phyloP scores from a whole-genome alignment of 352 stramenopile species.

The Phytophthora boehmeriae region DNA sequence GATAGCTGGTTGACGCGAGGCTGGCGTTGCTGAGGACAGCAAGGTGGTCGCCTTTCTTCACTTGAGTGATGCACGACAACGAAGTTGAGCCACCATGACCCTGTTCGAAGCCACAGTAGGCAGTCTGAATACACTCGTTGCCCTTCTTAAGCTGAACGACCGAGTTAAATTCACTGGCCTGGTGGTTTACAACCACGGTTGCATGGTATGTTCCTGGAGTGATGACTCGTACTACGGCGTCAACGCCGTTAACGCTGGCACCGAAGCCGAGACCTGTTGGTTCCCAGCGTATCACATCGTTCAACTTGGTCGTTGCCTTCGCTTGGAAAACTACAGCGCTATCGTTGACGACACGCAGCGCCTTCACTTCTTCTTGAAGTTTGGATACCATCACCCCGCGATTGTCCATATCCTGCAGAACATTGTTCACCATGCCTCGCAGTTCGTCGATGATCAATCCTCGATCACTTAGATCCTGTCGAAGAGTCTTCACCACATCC shows the following conservation, averaged over 20 bases:
- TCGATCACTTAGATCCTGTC: not conserved
- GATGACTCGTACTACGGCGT: not conserved
- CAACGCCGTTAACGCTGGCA: not conserved
- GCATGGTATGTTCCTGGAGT: slow-evolving; percentile 10
- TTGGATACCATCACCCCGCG: not conserved
- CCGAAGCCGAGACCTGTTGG: not conserved
- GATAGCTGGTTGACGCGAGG: not conserved
- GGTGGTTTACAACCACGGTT: slow-evolving; percentile 14
- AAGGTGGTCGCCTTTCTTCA: not conserved
- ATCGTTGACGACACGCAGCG: not conserved
- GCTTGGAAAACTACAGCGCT: not conserved
- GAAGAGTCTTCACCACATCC: not conserved
- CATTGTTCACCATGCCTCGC: not conserved
- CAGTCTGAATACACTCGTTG: slow-evolving; percentile 12
- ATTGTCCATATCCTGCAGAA: not conserved
- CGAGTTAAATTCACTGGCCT: not conserved
- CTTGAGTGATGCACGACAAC: slow-evolving; percentile 1
- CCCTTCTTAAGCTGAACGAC: slow-evolving; percentile 13
- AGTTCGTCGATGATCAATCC: not conserved
- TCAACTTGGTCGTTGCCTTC: not conserved
- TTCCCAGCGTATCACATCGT: slow-evolving; percentile 10
- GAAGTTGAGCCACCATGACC: slow-evolving; percentile 2
- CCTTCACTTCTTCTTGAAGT: not conserved
- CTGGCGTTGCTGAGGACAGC: too few relatives aligned
- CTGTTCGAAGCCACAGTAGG: slow-evolving; percentile 3